phyloP scores from a whole-genome alignment of 2,329 filamentous ascomycete genomes.

The Juglanconis oblonga region DNA sequence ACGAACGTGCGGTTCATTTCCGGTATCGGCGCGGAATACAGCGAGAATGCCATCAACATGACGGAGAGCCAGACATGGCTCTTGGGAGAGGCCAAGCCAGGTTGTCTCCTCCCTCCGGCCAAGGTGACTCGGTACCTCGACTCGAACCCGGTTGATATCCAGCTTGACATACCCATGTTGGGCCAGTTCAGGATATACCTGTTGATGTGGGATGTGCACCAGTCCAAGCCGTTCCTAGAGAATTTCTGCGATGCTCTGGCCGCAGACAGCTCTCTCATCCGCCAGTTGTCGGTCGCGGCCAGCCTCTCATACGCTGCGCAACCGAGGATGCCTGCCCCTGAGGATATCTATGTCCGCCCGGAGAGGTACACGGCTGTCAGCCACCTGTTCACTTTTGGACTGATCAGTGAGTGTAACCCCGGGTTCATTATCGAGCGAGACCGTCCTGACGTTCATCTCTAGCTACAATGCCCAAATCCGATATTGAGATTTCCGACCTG shows the following conservation, averaged over 20 bases:
- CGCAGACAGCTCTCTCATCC: constrained; percentile 52
- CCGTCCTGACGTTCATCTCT: constrained; percentile 13
- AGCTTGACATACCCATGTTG: constrained; percentile 74
- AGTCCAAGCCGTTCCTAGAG: constrained; percentile 55
- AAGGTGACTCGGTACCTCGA: constrained; percentile 73
- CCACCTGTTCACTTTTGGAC: constrained; percentile 65
- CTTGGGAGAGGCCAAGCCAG: constrained; percentile 49
- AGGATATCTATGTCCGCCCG: constrained; percentile 65
- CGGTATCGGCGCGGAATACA: constrained; percentile 60
- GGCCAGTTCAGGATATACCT: constrained; percentile 77
- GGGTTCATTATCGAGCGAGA: constrained; percentile 9
- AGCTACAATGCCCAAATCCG: constrained; percentile 59
- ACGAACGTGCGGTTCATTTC: constrained; percentile 67
- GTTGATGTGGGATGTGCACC: constrained; percentile 60
- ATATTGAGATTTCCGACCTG: constrained; percentile 64
- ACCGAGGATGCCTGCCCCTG: constrained; percentile 53
- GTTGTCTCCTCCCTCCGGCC: constrained; percentile 60
- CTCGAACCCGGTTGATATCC: constrained; percentile 73
- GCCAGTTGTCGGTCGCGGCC: constrained; percentile 56
- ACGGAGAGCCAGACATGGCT: constrained; percentile 36
- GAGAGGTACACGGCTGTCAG: constrained; percentile 68
- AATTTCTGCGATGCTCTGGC: constrained; percentile 55
- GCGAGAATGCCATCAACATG: constrained; percentile 49
- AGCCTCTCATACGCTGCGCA: constrained; percentile 60
- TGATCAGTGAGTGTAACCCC: constrained; percentile 56